These are phyloP conservation scores for Nepenthes gracilis DNA, from an alignment of 148 eudicot species.

Conservation along the genomic window DNA sequence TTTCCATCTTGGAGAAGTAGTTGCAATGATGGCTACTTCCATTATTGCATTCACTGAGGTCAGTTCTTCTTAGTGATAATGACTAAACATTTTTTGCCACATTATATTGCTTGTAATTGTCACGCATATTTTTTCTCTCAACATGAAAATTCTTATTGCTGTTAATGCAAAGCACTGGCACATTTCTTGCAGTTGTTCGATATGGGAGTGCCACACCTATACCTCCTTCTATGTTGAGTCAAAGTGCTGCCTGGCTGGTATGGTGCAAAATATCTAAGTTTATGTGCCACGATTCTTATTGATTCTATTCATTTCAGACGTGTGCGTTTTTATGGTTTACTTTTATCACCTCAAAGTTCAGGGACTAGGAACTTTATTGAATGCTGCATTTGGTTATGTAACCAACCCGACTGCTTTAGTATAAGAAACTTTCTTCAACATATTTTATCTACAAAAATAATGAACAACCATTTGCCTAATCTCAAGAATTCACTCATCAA, in stretches of 20 bases:
- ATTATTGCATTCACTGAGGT: slow-evolving; percentile 82
- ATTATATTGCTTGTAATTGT: neutral
- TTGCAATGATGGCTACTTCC: slow-evolving; percentile 47
- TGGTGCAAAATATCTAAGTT: neutral
- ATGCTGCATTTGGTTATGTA: slow-evolving; percentile 45
- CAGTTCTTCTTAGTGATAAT: too few relatives aligned
- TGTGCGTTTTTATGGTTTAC: neutral
- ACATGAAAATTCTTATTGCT: neutral
- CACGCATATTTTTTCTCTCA: too few relatives aligned
- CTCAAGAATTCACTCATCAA: too few relatives aligned
- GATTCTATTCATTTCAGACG: neutral
- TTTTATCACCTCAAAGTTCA: slow-evolving; percentile 11
- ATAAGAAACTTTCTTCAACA: slow-evolving; percentile 24
- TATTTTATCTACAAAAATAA: neutral
- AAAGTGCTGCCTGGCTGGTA: slow-evolving; percentile 78
- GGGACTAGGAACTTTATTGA: slow-evolving; percentile 59
- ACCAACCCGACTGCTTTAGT: slow-evolving; percentile 57
- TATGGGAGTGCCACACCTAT: slow-evolving; percentile 89
- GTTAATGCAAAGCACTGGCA: slow-evolving; percentile 49
- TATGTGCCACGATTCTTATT: neutral
- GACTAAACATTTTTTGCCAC: neutral
- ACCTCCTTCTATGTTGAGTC: slow-evolving; percentile 68
- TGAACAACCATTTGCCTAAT: neutral
- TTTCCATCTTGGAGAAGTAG: slow-evolving; percentile 34
- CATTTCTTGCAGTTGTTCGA: slow-evolving; percentile 62